These are phyloP conservation scores for Fusarium cyanostomum DNA, from an alignment of 2,329 filamentous ascomycete genomes.

Conservation along the genomic window DNA sequence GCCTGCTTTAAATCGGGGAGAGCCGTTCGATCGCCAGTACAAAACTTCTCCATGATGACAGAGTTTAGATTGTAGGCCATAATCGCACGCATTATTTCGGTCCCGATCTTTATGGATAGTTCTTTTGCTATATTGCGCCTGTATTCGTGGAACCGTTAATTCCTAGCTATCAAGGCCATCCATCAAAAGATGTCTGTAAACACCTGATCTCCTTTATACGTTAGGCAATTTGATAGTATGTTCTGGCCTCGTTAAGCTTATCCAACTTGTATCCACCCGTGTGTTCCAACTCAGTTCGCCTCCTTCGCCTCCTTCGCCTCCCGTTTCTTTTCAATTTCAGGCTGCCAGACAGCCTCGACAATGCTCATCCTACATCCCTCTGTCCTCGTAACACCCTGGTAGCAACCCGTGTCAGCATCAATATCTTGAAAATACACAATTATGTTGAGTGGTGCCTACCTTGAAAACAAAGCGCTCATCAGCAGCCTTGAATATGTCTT, in stretches of 20 bases:
- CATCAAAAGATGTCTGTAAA: too few species aligned
- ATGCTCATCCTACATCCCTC: constrained; percentile 58
- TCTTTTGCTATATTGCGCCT: too few species aligned
- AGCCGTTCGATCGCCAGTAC: background rate
- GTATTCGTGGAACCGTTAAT: too few species aligned
- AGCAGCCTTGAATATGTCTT: constrained; percentile 54
- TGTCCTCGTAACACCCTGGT: constrained; percentile 52
- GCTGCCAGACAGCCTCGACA: constrained; percentile 59
- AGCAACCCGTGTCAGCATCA: constrained; percentile 10
- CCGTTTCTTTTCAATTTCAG: constrained; percentile 23
- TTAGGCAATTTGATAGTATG: too few species aligned
- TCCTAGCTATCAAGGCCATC: too few species aligned
- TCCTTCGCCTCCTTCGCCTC: background rate
- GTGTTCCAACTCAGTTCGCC: too few species aligned
- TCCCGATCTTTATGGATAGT: background rate
- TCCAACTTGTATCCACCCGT: background rate
- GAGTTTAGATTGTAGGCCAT: constrained; percentile 1
- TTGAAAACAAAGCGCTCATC: constrained; percentile 56
- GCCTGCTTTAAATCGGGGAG: background rate
- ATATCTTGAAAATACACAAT: background rate
- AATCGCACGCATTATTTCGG: background rate
- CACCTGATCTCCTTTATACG: too few species aligned
- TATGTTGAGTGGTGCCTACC: constrained; percentile 31
- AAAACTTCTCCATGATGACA: background rate
- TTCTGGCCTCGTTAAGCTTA: too few species aligned